Evolutionary conservation across 1,139 yeast species (phyloP), one percentile per base, ranked within the genome.

Genomic region (Meyerozyma athensensis): DNA sequence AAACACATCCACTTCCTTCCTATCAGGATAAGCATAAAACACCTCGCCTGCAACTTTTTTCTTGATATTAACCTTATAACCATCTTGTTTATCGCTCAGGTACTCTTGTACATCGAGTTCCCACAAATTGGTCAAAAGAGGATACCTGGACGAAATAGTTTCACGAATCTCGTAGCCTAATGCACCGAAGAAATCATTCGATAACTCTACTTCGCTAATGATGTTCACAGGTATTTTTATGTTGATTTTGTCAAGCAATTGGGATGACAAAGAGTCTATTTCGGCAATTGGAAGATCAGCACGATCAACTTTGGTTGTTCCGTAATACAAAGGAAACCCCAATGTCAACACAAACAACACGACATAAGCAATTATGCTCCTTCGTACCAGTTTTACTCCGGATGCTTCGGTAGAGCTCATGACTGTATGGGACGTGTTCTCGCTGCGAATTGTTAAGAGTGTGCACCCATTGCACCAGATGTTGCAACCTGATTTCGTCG

Each of bases 311-410:
- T 80, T 70, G 4, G 96, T 86, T 26, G 95, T 77, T 35, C 61
- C 57, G 41, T 70, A 62, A 82, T 92, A 87, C 44, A 86, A 58
- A 2, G 96, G 96, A 14, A 79, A 53, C 2, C 96, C 96, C n/a
- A 85, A 47, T 18, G 48, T 19, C 4, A 49, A 39, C 31, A 59
- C 54, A 26, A 58, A 56, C 5, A 71, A 49, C 2, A 69, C 47
- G 34, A 79, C 71, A 4, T 28, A 28, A 5, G 18, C 10, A 16
- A 28, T 28, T 7, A 28, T 16, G 13, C 20, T 10, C 12, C 13
- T 28, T 16, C 32, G 32, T 7, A 14, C 32, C 32, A 17, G 13
- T 13, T 28, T 16, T 19, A 28, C 20, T 9, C 32, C 32, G 14
- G 28, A 24, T 12, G 14, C 28, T 24, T 24, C 28, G 13, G 16